Evolutionary conservation across 352 stramenopile genomes (phyloP).

Genomic region (Phytophthora megakarya): DNA sequence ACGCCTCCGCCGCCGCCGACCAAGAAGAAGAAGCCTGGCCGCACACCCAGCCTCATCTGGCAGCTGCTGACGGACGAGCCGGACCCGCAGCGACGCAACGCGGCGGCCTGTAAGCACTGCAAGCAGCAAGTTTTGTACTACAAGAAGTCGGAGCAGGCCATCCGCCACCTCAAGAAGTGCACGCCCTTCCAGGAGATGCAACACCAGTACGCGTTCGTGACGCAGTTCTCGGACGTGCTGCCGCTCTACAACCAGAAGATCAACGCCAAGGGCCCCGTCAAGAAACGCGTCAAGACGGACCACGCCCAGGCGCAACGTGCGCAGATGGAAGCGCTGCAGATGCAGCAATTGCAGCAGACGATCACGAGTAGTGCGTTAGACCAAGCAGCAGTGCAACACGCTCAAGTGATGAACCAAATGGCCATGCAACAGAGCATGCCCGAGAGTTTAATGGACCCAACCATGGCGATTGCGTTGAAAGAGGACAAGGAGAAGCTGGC

Average conservation of each 20-base stretch:
- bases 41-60: constrained; percentile 78
- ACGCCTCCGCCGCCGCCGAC: background rate
- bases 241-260: constrained; percentile 87
- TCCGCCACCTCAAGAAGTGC: constrained; percentile 85
- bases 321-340: constrained; percentile 24
- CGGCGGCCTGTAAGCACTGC: constrained; percentile 82
- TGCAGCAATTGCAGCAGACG: constrained; percentile 22
- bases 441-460: constrained; percentile 68
- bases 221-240: constrained; percentile 80
- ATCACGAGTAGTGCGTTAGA: constrained; percentile 43
- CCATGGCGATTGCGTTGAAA: constrained; percentile 55
- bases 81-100: constrained; percentile 77
- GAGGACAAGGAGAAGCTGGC: constrained; percentile 39
- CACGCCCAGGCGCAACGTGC: constrained; percentile 23
- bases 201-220: constrained; percentile 82
- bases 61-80: constrained; percentile 83
- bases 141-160: constrained; percentile 87
- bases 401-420: constrained; percentile 75
- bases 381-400: constrained; percentile 61
- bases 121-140: constrained; percentile 88
- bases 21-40: constrained; percentile 83
- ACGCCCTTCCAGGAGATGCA: constrained; percentile 78
- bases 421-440: constrained; percentile 77
- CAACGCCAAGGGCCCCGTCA: constrained; percentile 61
- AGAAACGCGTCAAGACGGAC: constrained; percentile 66